Evolutionary conservation across 2,329 filamentous ascomycete genomes (phyloP).

Genomic region (Colletotrichum agaves): DNA sequence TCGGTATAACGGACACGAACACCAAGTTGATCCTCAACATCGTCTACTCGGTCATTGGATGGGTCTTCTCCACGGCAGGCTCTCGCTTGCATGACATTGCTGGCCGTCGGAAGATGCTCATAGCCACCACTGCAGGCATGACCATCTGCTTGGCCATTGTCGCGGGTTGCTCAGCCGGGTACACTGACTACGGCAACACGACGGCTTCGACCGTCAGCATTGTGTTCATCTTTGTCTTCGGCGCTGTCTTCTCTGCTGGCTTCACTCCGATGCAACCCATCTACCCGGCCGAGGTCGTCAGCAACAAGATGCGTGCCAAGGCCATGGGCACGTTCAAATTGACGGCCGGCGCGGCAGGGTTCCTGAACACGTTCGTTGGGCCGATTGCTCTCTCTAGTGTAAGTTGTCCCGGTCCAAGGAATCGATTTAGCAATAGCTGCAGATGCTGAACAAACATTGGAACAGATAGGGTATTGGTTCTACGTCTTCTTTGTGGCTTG

Average conservation of each 20-base stretch:
- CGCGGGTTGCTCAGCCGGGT: conserved; percentile 49
- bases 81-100: conserved; percentile 53
- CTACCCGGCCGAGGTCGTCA: conserved; percentile 51
- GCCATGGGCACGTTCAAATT: conserved; percentile 48
- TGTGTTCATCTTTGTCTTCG: conserved; percentile 53
- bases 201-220: conserved; percentile 49
- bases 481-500: conserved; percentile 51
- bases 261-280: conserved; percentile 52
- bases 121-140: conserved; percentile 51
- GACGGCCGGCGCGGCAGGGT: conserved; percentile 50
- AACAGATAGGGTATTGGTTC: conserved; percentile 49
- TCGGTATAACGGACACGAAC: conserved; percentile 52
- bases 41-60: conserved; percentile 52
- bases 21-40: conserved; percentile 54
- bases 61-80: conserved; percentile 49
- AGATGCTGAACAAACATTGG: not conserved
- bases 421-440: not conserved
- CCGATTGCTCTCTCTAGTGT: conserved; percentile 44
- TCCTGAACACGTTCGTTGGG: conserved; percentile 48
- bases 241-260: conserved; percentile 47
- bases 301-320: conserved; percentile 52
- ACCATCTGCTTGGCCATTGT: conserved; percentile 50
- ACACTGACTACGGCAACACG: conserved; percentile 47
- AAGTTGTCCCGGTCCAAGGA: conserved; percentile 27
- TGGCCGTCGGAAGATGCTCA: conserved; percentile 53